A percentile compares a stretch with the other conserved stretches of the same genome.
Evolutionary conservation across 352 stramenopile genomes (phyloP).

Genomic region (Phytophthora tentaculata): DNA sequence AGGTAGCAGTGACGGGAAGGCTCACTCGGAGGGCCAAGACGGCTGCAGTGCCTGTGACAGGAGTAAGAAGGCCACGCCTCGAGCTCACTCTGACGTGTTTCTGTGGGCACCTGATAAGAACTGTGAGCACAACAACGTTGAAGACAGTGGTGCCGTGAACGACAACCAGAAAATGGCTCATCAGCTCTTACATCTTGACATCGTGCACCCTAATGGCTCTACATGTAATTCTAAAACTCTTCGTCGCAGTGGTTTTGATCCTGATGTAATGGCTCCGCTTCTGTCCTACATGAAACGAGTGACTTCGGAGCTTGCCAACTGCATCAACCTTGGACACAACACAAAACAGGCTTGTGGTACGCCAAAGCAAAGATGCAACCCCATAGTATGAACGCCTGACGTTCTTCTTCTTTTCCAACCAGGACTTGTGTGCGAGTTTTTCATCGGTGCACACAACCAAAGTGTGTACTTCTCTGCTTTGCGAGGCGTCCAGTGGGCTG

Average conservation of each 20-base stretch:
- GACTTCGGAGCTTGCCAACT: conserved; percentile 61
- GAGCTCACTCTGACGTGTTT: conserved; percentile 28
- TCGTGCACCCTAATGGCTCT: conserved; percentile 11
- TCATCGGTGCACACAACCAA: conserved; percentile 39
- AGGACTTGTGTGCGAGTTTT: conserved; percentile 70
- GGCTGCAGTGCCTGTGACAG: neutral
- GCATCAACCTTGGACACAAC: conserved; percentile 46
- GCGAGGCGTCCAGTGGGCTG: conserved; percentile 56
- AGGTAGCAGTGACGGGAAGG: neutral
- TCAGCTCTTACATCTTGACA: conserved; percentile 17
- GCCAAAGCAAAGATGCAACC: conserved; percentile 1
- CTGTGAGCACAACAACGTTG: neutral
- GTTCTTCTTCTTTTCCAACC: neutral
- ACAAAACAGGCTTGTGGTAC: conserved; percentile 42
- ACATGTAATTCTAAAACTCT: conserved; percentile 35
- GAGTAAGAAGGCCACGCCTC: conserved; percentile 8
- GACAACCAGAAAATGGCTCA: neutral
- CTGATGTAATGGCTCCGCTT: conserved; percentile 48
- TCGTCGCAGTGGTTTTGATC: conserved; percentile 40
- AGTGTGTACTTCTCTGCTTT: conserved; percentile 54
- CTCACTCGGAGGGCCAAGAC: neutral
- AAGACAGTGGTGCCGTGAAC: neutral
- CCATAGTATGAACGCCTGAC: neutral
- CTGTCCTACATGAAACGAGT: conserved; percentile 64
- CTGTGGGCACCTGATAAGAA: conserved; percentile 8